phyloP scores from a whole-genome alignment of 345 rosid species.

The Sisymbrium irio region DNA sequence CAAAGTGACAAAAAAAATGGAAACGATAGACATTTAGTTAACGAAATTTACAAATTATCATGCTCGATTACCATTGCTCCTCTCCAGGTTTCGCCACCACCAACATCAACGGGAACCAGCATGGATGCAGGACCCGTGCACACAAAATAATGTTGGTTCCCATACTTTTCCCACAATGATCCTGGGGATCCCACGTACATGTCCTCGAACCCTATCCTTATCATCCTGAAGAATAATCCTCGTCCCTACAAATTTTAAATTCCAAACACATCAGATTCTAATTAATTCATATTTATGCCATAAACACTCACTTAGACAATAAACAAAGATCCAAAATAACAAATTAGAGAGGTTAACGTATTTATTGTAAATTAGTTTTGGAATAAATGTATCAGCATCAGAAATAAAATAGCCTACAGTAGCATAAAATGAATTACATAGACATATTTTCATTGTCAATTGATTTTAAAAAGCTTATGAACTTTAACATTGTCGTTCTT shows the following conservation, averaged over 20 bases:
- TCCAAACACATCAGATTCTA: neutral
- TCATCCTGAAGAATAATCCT: conserved; percentile 78
- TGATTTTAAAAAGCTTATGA: neutral
- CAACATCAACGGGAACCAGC: conserved; percentile 63
- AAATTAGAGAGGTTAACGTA: neutral
- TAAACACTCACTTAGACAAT: neutral
- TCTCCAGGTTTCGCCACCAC: conserved; percentile 69
- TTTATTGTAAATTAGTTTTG: neutral
- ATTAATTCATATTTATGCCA: neutral
- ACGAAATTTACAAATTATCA: conserved; percentile 64
- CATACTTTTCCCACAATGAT: conserved; percentile 52
- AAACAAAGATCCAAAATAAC: neutral
- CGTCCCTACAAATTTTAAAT: conserved; percentile 44
- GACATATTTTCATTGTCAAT: neutral
- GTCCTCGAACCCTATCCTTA: conserved; percentile 74
- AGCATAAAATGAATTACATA: neutral
- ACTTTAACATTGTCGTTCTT: neutral
- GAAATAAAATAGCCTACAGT: neutral
- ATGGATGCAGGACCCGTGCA: conserved; percentile 83
- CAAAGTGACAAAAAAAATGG: neutral
- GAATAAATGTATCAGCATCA: neutral
- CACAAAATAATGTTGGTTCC: conserved; percentile 63
- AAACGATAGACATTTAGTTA: neutral
- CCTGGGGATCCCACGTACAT: conserved; percentile 43
- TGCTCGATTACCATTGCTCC: conserved; percentile 93